Base-by-base conservation (phyloP, 192 early-diverging fungal species). In the Coemansia sp. region DNA sequence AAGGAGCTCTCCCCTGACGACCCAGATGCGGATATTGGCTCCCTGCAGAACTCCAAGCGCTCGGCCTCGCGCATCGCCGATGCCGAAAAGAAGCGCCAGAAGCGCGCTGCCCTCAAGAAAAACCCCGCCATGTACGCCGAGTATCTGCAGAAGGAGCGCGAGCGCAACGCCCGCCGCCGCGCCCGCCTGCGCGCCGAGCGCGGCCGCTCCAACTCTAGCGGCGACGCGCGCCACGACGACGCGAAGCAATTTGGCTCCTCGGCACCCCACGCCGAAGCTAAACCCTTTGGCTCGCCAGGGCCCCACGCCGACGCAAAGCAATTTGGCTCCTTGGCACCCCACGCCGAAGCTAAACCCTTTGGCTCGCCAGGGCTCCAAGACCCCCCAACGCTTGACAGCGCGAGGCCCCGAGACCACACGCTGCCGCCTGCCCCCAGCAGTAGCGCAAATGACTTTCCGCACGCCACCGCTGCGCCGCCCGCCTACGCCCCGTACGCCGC, bases 61-160 rank as follows among this genome's bases (percentile, higher is more conserved):
- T 78, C 76, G 26, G 76, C 76, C 4, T 78, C 76, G 58, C 76
- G 76, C 60, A 46, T 78, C 21, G 76, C 76, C 53, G 76, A 78
- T 51, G 76, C 76, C 55, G 76, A 79, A 47, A 79, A 79, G 71
- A 79, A 79, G 70, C 76, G 76, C 56, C 66, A 73, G 63, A 79
- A 79, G 76, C 76, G 76, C 58, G 76, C 76, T 46, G 76, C 68
- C 55, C 70, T 79, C 58, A 79, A 79, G 67, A 72, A 79, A 62
- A 70, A 79, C 60, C 76, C 76, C 5, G 70, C 55, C 17, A 63
- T 73, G 20, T 79, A 79, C 60, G 70, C 76, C 49, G 76, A 79
- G 70, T 79, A 79, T 54, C 67, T 79, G 51, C 76, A 79, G 64
- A 73, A 73, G 63, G 76, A 79, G 71, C 70, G 76, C 53, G 76